Evolutionary conservation across 2,329 filamentous ascomycete species (phyloP), one percentile per base, ranked within the genome.

Genomic region (Trichophyton rubrum): DNA sequence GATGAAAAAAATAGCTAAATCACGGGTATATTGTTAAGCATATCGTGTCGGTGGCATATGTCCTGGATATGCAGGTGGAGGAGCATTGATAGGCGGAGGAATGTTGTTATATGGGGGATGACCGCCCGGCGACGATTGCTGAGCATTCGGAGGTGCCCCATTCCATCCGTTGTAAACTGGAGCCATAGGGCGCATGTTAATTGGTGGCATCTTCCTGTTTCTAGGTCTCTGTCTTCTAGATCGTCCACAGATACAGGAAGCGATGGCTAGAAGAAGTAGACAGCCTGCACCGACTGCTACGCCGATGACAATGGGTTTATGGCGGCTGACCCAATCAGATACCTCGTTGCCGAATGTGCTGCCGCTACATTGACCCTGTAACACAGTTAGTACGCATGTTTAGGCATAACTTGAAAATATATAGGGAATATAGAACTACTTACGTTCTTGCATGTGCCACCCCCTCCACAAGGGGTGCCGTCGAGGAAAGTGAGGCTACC

Each of bases 401-500:
- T 22, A 9, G 5, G 9, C 2, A 58, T 51, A 22, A 6, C 8
- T 30, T 13, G 56, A 27, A 47, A 35, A 41, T 24, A n/a, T 17
- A 47, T 27, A 6, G 1, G 33, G 33, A 3, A 38, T 13, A n/a
- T 15, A 5, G 45, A 55, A 47, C 24, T 9, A 73, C 78, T 76
- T 73, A 81, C 79, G 67, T 91, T 92, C 58, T 73, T 71, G 73
- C 93, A 99, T 61, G 78, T 80, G 5, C 93, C 93, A 60, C 89
- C 89, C 17, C 87, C 88, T 59, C 84, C 81, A 71, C 93, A 99
- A 1, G 82, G 77, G 0, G 93, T 97, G 17, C 93, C 93, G 70
- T 99, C 93, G 33, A 97, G 78, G 75, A 95, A 97, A 74, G 95
- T 93, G 35, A 71, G 86, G 75, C 95, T 82, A 22, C 82, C 81